These are phyloP conservation scores for Tolypocladium inflatum DNA, from an alignment of 2,329 filamentous ascomycete species.

Conservation along the genomic window DNA sequence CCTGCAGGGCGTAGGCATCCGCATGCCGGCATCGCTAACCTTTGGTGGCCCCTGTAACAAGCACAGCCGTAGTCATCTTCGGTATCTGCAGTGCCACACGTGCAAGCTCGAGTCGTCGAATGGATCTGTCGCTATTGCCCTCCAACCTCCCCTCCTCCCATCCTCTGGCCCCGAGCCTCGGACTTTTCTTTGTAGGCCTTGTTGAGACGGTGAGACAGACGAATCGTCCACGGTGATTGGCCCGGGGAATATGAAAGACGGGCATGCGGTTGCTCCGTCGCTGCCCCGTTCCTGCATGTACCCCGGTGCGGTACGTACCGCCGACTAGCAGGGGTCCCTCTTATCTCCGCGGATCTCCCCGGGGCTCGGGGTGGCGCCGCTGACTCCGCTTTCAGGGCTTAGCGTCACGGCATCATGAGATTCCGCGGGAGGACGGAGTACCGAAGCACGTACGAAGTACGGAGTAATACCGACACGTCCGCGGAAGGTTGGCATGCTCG, in stretches of 20 bases:
- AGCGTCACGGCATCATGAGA: not conserved
- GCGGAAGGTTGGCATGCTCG: not conserved
- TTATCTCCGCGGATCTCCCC: not conserved
- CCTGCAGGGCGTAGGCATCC: too few species aligned
- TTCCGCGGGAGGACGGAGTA: not conserved
- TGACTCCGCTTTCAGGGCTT: not conserved
- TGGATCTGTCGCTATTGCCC: not conserved
- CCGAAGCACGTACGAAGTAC: too few species aligned
- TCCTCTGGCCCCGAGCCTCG: not conserved
- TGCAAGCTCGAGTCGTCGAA: not conserved
- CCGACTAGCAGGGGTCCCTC: not conserved
- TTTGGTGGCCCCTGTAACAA: not conserved
- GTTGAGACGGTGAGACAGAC: not conserved
- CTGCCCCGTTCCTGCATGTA: not conserved
- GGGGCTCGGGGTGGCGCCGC: not conserved
- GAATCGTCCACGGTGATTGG: not conserved
- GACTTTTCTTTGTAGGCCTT: not conserved
- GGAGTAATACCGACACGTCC: too few species aligned
- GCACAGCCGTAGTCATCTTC: not conserved
- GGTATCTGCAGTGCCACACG: not conserved
- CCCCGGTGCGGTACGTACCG: not conserved
- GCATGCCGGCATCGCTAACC: not conserved
- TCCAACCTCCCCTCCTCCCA: not conserved
- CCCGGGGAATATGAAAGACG: not conserved
- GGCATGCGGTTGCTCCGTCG: not conserved